Percentiles rank a stretch among this genome's conserved stretches.
Conservation (phyloP, 2,329 filamentous ascomycete genomes). For the Claviceps citrina region DNA sequence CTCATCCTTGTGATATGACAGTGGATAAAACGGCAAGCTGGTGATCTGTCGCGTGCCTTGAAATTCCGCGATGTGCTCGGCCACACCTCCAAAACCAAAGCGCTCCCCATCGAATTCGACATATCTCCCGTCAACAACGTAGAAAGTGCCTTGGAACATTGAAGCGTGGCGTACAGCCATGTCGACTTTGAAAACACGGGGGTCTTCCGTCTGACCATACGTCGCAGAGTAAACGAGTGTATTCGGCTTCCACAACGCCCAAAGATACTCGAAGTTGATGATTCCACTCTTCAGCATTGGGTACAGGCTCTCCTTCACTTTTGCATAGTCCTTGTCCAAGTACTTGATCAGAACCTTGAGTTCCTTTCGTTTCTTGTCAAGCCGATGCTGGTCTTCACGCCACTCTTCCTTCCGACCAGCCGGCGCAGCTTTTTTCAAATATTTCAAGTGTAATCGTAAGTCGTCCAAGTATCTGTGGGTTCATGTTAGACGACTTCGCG, state of each 20-base stretch:
- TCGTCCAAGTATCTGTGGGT: constrained; percentile 53
- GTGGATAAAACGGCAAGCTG: constrained; percentile 58
- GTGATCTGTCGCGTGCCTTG: constrained; percentile 72
- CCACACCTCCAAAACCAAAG: constrained; percentile 60
- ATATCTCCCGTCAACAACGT: constrained; percentile 62
- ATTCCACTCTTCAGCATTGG: constrained; percentile 67
- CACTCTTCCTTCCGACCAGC: constrained; percentile 37
- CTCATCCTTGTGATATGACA: constrained; percentile 65
- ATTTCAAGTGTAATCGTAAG: constrained; percentile 47
- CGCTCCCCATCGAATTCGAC: constrained; percentile 80
- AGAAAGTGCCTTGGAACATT: constrained; percentile 60
- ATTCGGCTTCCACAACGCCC: constrained; percentile 80
- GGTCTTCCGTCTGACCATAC: constrained; percentile 61
- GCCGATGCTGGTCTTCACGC: constrained; percentile 44
- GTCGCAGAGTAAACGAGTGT: constrained; percentile 64
- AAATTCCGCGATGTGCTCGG: constrained; percentile 57
- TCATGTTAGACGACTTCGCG: background rate
- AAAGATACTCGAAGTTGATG: constrained; percentile 77
- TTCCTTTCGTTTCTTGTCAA: constrained; percentile 43
- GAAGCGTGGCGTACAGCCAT: constrained; percentile 53
- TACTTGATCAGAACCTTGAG: constrained; percentile 62
- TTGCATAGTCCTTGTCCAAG: constrained; percentile 66
- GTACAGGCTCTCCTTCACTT: constrained; percentile 62
- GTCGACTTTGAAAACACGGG: constrained; percentile 70
- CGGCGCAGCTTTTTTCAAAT: constrained; percentile 43